A percentile compares a stretch with the other conserved stretches of the same genome.
Conservation (phyloP, 495 filamentous ascomycete genomes). For the Apiosordaria backusii region DNA sequence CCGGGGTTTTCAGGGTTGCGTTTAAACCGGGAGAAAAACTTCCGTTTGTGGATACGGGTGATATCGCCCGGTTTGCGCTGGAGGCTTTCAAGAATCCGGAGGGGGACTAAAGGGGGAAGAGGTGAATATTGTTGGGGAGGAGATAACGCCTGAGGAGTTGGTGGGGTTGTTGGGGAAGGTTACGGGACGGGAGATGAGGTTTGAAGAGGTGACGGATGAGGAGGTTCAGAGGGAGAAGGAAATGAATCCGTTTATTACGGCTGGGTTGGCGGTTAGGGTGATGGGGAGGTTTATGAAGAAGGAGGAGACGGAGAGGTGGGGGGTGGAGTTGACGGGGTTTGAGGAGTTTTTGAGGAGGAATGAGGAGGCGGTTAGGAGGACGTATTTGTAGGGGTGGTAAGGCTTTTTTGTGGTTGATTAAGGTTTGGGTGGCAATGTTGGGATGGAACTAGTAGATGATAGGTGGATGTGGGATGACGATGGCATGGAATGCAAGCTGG, state of each 20-base stretch:
- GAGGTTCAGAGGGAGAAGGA: conserved; percentile 31
- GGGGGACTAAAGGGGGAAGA: conserved; percentile 35
- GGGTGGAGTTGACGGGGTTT: conserved; percentile 34
- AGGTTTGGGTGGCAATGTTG: too few relatives aligned
- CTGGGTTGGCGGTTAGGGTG: conserved; percentile 22
- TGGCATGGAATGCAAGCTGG: too few relatives aligned
- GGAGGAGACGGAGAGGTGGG: conserved; percentile 34
- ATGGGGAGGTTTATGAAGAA: conserved; percentile 36
- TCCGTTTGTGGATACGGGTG: conserved; percentile 44
- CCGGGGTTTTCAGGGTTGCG: conserved; percentile 28
- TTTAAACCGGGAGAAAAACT: conserved; percentile 30
- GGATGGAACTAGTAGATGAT: too few relatives aligned
- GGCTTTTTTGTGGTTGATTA: background rate
- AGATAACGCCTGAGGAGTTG: conserved; percentile 31
- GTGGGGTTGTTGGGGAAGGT: conserved; percentile 31
- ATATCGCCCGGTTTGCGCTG: conserved; percentile 47
- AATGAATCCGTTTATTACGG: conserved; percentile 27
- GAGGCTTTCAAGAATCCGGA: conserved; percentile 42
- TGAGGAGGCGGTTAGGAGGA: conserved; percentile 27
- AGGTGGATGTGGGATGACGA: too few relatives aligned
- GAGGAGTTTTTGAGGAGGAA: conserved; percentile 39
- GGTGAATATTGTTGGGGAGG: conserved; percentile 41
- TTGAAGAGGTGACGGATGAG: conserved; percentile 38
- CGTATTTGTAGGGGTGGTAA: conserved; percentile 16
- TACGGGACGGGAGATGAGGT: conserved; percentile 34